Base-by-base conservation (phyloP, 2,329 filamentous ascomycete species). In the Verticillium longisporum region DNA sequence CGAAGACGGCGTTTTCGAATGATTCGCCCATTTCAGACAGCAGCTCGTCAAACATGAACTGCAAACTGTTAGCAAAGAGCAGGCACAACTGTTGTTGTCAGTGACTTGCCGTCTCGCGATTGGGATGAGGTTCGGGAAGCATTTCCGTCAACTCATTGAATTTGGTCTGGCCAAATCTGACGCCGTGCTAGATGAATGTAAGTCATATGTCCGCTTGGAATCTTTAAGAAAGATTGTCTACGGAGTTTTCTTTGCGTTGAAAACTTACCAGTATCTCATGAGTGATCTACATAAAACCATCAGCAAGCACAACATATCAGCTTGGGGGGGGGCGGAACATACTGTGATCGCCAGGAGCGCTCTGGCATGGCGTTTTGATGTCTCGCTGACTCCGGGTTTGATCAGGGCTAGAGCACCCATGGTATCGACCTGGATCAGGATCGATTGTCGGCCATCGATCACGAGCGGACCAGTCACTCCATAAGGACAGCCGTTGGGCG, bases 191-290 rank as follows among this genome's bases (percentile, higher is more conserved):
- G 26, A 18, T 9, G 15, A 2, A 18, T 26, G 53, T 55, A 4
- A 55, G 53, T 15, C 14, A 15, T n/a, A 26, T 26, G 26, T 26
- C 26, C 26, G 26, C 26, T 26, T 26, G 26, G 4, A 26, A 26
- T 26, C 26, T 4, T 26, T 3, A 26, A 2, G 26, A 26, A 26
- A 26, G 26, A 26, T 26, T 26, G 26, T 26, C 26, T 26, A 26
- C 26, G 26, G 26, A 26, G 26, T n/a, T 53, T 53, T 2, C 41
- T 53, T n/a, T n/a, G 53, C 26, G 9, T 5, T 1, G 6, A 55
- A 14, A 14, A 3, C 57, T 45, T 18, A 61, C 60, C 31, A 57
- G 59, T 4, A 58, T 26, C 11, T 53, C 59, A 18, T 61, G 56
- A 7, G 54, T 14, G 9, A 56, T 18, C 36, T 45, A 5, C 6